phyloP scores from a whole-genome alignment of 768 basidiomycete species.

The Mycena floridula region DNA sequence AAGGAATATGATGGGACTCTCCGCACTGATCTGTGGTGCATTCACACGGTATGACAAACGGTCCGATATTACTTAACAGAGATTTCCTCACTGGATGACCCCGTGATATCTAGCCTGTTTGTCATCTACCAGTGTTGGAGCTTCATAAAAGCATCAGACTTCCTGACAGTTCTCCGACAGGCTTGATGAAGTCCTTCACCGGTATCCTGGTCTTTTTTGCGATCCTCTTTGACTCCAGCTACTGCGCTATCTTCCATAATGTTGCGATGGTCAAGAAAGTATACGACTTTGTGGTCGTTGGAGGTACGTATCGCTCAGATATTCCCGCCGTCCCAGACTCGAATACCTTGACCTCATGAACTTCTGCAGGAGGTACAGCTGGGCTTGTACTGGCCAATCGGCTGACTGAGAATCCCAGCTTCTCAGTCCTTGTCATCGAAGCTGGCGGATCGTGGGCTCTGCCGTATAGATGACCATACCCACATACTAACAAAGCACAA shows the following conservation, averaged over 20 bases:
- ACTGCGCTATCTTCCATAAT: neutral
- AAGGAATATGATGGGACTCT: too few species aligned
- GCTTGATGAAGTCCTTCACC: neutral
- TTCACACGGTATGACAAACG: too few species aligned
- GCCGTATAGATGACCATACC: slow-evolving; percentile 4
- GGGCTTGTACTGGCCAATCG: slow-evolving; percentile 34
- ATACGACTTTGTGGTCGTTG: neutral
- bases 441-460: slow-evolving; percentile 21
- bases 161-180: neutral
- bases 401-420: slow-evolving; percentile 31
- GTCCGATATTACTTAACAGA: too few species aligned
- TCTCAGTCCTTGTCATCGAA: slow-evolving; percentile 36
- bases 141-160: neutral
- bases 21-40: too few species aligned
- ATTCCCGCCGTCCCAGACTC: neutral
- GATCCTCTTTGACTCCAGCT: neutral
- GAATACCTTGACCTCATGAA: slow-evolving; percentile 7
- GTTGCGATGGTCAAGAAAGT: neutral
- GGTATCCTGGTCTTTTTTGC: neutral
- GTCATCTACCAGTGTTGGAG: neutral
- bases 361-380: slow-evolving; percentile 9
- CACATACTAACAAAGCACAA: neutral
- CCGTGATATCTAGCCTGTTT: too few species aligned
- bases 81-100: too few species aligned
- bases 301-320: neutral